Base-by-base conservation (phyloP, 257 asterid genomes). In the Petrea volubilis region DNA sequence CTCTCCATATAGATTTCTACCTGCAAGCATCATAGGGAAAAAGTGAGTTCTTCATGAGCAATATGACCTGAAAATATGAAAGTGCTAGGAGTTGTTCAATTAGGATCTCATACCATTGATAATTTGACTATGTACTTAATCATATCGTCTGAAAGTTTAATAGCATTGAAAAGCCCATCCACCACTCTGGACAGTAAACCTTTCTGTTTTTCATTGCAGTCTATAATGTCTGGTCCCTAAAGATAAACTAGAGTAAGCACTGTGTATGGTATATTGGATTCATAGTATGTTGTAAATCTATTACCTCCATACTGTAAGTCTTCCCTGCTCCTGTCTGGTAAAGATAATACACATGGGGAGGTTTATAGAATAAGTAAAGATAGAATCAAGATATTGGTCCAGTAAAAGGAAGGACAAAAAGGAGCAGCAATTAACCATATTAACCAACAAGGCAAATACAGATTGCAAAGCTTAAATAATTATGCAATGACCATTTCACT, bases 281-380 rank as follows among this genome's bases (percentile, higher is more conserved):
- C 18, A 50, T 14, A 41, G 27, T 59, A 31, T 53, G 43, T 38
- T 60, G 70, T 77, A 63, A 74, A 47, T 62, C 38, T 31, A 68
- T 79, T 81, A 91, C 97, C 97, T 91, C 95, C 89, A 91, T 85
- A 85, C 87, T 88, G 82, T 91, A 91, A 59, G 96, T 88, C 88
- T 91, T 91, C 72, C 97, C 97, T 25, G 97, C 97, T 75, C 96
- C 96, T 61, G 97, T 91, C 97, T 91, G 91, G 64, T 31, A 72
- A 49, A 27, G 76, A 59, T 71, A 5, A 18, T 29, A 72, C 49
- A 73, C 57, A 63, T 80, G 55, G 64, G 36, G 56, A 21, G 64
- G 50, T n/a, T 74, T 61, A 24, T 34, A 46, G 64, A 27, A 27
- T 34, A n/a, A 41, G 61, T 63, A 46, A 18, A 63, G 3, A 50